Percentiles rank a stretch among this genome's conserved stretches.
phyloP scores from a whole-genome alignment of 768 basidiomycete genomes.

The Agrocybe pediades region DNA sequence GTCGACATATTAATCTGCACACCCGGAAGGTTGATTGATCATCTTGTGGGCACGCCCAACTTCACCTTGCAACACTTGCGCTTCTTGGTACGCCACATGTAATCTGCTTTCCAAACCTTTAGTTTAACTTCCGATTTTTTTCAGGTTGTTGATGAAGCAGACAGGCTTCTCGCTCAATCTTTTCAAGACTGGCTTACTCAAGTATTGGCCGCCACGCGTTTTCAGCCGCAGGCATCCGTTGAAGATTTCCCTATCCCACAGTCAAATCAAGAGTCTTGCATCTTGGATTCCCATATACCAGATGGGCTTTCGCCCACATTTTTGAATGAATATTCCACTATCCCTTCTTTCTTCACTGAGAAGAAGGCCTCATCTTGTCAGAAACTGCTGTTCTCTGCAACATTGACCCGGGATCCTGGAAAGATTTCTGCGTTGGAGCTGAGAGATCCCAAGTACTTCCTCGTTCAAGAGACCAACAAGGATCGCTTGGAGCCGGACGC shows the following conservation, averaged over 20 bases:
- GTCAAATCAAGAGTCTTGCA: not conserved
- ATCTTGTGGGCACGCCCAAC: conserved; percentile 83
- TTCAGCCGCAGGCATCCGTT: conserved; percentile 11
- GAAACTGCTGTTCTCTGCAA: conserved; percentile 95
- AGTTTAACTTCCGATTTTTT: not conserved
- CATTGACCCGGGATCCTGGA: conserved; percentile 91
- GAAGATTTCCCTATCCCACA: conserved; percentile 14
- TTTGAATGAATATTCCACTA: conserved; percentile 40
- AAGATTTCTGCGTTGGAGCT: conserved; percentile 85
- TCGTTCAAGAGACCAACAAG: conserved; percentile 62
- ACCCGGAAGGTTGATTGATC: conserved; percentile 93
- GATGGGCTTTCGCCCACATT: conserved; percentile 51
- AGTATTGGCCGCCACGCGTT: conserved; percentile 74
- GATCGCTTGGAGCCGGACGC: conserved; percentile 36
- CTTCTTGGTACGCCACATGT: conserved; percentile 68
- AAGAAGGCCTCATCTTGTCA: conserved; percentile 72
- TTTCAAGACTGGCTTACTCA: conserved; percentile 95
- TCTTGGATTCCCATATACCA: conserved; percentile 8
- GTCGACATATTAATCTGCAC: conserved; percentile 95
- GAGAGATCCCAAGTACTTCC: conserved; percentile 81
- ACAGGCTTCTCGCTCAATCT: conserved; percentile 91
- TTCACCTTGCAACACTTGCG: conserved; percentile 94
- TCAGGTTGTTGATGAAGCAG: conserved; percentile 97
- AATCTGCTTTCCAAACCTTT: not conserved
- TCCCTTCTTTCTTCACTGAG: conserved; percentile 58